A percentile compares a stretch with the other conserved stretches of the same genome.
Conservation (phyloP, 2,329 filamentous ascomycete species). For the Tolypocladium inflatum region DNA sequence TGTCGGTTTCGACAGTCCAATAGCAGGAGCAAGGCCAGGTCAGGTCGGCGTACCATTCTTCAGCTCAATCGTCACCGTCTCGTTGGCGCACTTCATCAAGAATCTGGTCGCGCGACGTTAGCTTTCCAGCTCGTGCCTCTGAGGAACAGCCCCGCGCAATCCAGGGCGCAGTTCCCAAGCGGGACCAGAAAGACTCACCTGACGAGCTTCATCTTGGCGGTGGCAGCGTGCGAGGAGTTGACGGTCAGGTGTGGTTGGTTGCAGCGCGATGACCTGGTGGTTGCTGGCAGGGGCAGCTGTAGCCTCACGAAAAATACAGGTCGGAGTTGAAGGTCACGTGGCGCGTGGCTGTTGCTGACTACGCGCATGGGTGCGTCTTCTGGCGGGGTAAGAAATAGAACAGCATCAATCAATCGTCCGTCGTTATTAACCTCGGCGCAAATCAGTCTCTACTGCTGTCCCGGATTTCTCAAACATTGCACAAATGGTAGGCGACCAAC, state of each 20-base stretch:
- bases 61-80: conserved; percentile 95
- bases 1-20: neutral
- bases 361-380: neutral
- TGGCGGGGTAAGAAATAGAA: neutral
- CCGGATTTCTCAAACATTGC: neutral
- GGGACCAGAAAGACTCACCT: conserved; percentile 51
- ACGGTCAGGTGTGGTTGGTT: neutral
- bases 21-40: neutral
- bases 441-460: neutral
- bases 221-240: neutral
- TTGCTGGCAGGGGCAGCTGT: neutral
- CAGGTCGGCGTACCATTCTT: conserved; percentile 72
- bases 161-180: conserved; percentile 1
- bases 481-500: neutral
- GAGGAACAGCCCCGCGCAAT: conserved; percentile 11
- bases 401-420: neutral
- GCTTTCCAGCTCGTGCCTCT: neutral
- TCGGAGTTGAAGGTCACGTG: neutral
- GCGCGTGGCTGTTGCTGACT: neutral
- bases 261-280: neutral
- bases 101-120: conserved; percentile 52
- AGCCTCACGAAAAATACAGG: neutral
- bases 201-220: conserved; percentile 84
- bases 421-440: neutral
- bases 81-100: conserved; percentile 98